These are phyloP conservation scores for Phoma herbarum DNA, from an alignment of 2,329 filamentous ascomycete genomes.

Conservation along the genomic window DNA sequence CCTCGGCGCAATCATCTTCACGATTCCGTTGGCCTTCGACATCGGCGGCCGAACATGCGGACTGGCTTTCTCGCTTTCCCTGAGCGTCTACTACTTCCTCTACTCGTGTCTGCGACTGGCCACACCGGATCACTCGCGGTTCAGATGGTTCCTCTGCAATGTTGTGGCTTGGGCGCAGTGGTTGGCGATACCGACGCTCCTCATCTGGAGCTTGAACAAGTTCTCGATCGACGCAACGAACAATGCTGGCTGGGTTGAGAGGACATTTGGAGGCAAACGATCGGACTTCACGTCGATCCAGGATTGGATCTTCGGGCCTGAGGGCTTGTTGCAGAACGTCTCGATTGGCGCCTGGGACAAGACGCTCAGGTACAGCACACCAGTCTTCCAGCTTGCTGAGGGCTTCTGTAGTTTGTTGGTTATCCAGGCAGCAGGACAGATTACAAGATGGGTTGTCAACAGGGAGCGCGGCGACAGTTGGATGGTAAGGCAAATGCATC, in stretches of 20 bases:
- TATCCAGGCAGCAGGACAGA: conserved; percentile 93
- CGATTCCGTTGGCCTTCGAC: conserved; percentile 96
- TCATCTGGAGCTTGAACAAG: conserved; percentile 95
- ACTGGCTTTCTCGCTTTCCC: conserved; percentile 87
- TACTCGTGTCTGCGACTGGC: conserved; percentile 82
- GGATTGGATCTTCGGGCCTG: conserved; percentile 88
- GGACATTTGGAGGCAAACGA: conserved; percentile 74
- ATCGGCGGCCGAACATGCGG: conserved; percentile 95
- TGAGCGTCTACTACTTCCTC: conserved; percentile 89
- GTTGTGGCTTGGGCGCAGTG: conserved; percentile 81
- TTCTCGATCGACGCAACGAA: conserved; percentile 90
- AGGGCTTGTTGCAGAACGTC: conserved; percentile 80
- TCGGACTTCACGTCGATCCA: conserved; percentile 71
- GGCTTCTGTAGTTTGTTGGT: conserved; percentile 96
- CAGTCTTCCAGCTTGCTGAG: conserved; percentile 92
- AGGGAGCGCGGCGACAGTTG: conserved; percentile 91
- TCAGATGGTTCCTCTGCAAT: conserved; percentile 75
- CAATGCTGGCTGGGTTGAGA: conserved; percentile 77
- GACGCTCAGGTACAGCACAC: conserved; percentile 86
- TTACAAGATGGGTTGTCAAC: conserved; percentile 95
- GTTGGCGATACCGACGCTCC: conserved; percentile 81
- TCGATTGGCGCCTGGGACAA: conserved; percentile 91
- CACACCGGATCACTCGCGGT: conserved; percentile 79
- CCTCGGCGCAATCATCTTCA: conserved; percentile 90
- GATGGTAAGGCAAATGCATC: conserved; percentile 72